These are phyloP conservation scores for Tilletia caries DNA, from an alignment of 1,284 basidiomycete genomes.

Conservation along the genomic window DNA sequence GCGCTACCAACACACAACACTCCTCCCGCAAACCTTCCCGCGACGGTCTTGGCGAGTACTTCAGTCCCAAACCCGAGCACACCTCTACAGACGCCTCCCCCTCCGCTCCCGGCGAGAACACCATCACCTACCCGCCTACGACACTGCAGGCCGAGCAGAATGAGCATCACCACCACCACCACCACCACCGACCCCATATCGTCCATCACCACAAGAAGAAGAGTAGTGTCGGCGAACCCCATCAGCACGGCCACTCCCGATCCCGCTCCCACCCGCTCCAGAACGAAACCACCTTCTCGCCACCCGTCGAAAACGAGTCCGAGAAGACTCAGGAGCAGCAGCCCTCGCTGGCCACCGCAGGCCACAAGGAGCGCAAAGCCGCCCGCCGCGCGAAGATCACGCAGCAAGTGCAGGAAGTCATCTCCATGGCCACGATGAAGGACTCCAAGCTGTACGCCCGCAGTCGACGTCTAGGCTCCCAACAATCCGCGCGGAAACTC, in stretches of 20 bases:
- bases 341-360: too few relatives aligned
- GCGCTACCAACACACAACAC: constrained; percentile 25
- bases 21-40: constrained; percentile 29
- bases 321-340: too few relatives aligned
- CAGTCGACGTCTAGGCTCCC: constrained; percentile 50
- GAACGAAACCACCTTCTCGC: too few relatives aligned
- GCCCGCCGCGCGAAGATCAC: constrained; percentile 22
- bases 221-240: neutral
- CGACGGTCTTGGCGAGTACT: constrained; percentile 40
- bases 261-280: too few relatives aligned
- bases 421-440: constrained; percentile 50
- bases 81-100: neutral
- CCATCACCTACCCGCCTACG: neutral
- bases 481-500: constrained; percentile 69
- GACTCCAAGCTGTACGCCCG: constrained; percentile 46
- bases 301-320: too few relatives aligned
- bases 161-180: constrained; percentile 22
- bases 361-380: constrained; percentile 11
- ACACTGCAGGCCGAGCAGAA: neutral
- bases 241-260: neutral
- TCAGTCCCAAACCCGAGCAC: constrained; percentile 19
- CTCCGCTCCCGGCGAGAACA: neutral
- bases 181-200: constrained; percentile 17
- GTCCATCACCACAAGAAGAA: constrained; percentile 21
- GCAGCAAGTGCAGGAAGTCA: constrained; percentile 25